Evolutionary conservation across 441 rosid genomes (phyloP), one percentile per base, ranked within the genome.

Genomic region (Erodium trifolium): DNA sequence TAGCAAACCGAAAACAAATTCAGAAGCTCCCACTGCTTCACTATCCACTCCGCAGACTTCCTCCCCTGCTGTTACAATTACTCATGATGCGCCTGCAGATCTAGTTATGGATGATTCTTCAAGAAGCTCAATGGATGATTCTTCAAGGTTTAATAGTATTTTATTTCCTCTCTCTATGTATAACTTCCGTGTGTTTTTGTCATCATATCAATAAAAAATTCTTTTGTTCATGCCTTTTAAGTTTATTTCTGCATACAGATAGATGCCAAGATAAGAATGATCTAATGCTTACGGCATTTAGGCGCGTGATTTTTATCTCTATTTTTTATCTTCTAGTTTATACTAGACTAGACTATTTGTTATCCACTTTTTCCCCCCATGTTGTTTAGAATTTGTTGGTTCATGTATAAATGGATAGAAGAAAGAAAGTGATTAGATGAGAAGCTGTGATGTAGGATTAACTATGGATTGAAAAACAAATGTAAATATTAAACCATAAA

Each of bases 61-160:
- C 47, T 80, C 82, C 63, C 78, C 86, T 71, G 76, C 71, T 65
- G 76, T 70, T 69, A 18, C 77, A 12, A 41, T 4, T 60, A 14
- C 73, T 67, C 82, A 76, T 10, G 67, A 71, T 73, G 74, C 29
- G 18, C 66, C 78, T 73, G 73, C 71, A 37, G 80, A 43, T 70
- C 4, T 49, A 31, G 57, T n/a, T 19, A 47, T 45, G 34, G 83
- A 81, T 19, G 83, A 79, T 65, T 67, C 78, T 63, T 64, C 78
- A 3, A 80, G 77, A 78, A 66, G 43, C 62, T 62, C 5, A 5
- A 69, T 57, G 8, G 77, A 69, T 41, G 71, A 67, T 67, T 76
- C 82, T 67, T 82, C 85, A 57, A 82, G 79, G 93, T 88, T 80
- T 57, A 79, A 72, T 11, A 31, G 19, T 71, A 16, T 6, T 67